Base-by-base conservation (phyloP, 306 rosid genomes). In the Calophaca sinica region DNA sequence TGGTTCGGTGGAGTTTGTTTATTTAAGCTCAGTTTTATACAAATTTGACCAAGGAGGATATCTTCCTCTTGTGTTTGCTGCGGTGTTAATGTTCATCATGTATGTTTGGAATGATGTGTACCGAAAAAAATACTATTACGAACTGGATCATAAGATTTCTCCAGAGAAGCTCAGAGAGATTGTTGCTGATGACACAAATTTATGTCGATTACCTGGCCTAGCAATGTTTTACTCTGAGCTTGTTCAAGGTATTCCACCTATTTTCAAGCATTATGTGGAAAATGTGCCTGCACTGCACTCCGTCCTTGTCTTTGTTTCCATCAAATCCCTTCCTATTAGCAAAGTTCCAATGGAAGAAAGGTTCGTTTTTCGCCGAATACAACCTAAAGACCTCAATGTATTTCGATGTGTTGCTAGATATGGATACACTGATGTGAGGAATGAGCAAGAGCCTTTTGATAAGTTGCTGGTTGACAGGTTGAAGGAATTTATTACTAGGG, bases 241-340 rank as follows among this genome's bases (percentile, higher is more conserved):
- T 33, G 98, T 91, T 73, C 96, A 93, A 8, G 98, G 96, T 33
- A 84, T 93, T 42, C 98, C 98, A 0, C 97, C 98, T 2, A 91
- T 93, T 66, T 88, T 93, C 91, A 84, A 84, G 60, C 97, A 88
- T 20, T 91, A 87, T 32, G 80, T 83, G 2, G 77, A 10, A 7
- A 91, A 91, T 41, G 83, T 93, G 29, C 97, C 97, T 0, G 89
- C 91, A 2, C 36, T 93, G 32, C 97, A 91, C 72, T 85, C 90
- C 0, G 87, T 86, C 1, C 84, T 91, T 3, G 81, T 91, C 26
- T 91, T 91, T 14, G 88, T 94, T 4, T 77, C 90, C 15, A 85
- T 91, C 62, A 90, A 94, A 68, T 88, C 92, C 0, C 69, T 94
- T 48, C 98, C 94, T 1, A 69, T 94, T 28, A 87, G 97, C 74